A percentile compares a stretch with the other conserved stretches of the same genome.
Conservation (phyloP, 495 filamentous ascomycete genomes). For the Pseudomonodictys pantanalensis region DNA sequence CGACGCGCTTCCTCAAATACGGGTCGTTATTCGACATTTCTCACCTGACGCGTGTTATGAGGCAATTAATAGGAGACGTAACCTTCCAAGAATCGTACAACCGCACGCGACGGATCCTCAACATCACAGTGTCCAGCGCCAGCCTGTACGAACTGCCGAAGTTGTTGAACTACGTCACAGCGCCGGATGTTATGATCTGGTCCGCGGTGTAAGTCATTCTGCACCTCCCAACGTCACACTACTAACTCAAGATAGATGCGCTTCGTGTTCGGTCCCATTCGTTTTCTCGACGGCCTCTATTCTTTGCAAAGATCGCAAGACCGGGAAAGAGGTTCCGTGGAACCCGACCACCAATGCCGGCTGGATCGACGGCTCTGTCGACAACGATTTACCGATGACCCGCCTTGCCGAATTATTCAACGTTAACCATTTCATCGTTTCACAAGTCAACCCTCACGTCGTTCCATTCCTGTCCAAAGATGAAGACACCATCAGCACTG, state of each 20-base stretch:
- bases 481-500: constrained; percentile 50
- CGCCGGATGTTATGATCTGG: constrained; percentile 93
- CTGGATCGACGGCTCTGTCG: constrained; percentile 92
- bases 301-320: constrained; percentile 80
- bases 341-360: constrained; percentile 69
- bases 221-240: too few species aligned
- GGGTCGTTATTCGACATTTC: constrained; percentile 81
- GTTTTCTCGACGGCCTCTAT: constrained; percentile 73
- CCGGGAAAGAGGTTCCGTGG: constrained; percentile 76
- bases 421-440: constrained; percentile 97
- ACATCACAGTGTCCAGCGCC: constrained; percentile 86
- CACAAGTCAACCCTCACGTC: constrained; percentile 92
- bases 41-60: constrained; percentile 78
- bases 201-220: constrained; percentile 89
- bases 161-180: constrained; percentile 87
- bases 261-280: constrained; percentile 90
- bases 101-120: constrained; percentile 81
- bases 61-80: constrained; percentile 72
- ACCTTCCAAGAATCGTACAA: constrained; percentile 97
- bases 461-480: constrained; percentile 80
- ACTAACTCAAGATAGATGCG: constrained; percentile 54
- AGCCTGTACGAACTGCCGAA: constrained; percentile 82
- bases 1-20: constrained; percentile 72
- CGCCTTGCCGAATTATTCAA: constrained; percentile 93
- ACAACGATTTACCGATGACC: constrained; percentile 91